Percentiles rank a stretch among this genome's conserved stretches.
These are phyloP conservation scores for Mycosphaerella sp. DNA, from an alignment of 2,329 filamentous ascomycete species.

Conservation along the genomic window DNA sequence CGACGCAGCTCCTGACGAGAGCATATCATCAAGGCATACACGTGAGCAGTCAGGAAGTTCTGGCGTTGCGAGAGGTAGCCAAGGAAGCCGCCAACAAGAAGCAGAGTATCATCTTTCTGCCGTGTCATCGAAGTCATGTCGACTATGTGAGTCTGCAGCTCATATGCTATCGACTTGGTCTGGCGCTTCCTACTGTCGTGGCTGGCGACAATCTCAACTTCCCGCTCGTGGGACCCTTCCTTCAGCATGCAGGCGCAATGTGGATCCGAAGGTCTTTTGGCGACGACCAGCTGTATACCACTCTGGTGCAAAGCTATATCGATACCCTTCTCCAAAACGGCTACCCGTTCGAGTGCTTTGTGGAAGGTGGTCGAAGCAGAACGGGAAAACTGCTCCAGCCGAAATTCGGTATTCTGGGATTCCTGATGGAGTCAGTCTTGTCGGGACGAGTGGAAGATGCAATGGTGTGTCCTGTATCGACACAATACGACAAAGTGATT, in stretches of 20 bases:
- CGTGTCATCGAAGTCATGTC: conserved; percentile 89
- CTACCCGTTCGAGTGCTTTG: conserved; percentile 95
- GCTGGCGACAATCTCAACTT: conserved; percentile 96
- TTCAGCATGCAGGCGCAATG: conserved; percentile 95
- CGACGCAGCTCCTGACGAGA: conserved; percentile 79
- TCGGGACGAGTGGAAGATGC: conserved; percentile 84
- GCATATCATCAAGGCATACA: conserved; percentile 97
- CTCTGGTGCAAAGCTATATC: conserved; percentile 93
- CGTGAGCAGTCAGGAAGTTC: conserved; percentile 87
- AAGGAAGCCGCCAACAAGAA: conserved; percentile 77
- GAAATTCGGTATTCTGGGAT: conserved; percentile 91
- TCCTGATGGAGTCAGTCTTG: conserved; percentile 82
- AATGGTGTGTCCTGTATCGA: conserved; percentile 91
- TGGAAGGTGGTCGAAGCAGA: conserved; percentile 86
- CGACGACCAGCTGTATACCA: conserved; percentile 82
- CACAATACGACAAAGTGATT: conserved; percentile 98
- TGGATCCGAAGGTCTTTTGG: conserved; percentile 92
- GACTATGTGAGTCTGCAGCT: conserved; percentile 94
- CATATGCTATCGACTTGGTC: conserved; percentile 87
- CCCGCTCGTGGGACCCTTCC: conserved; percentile 77
- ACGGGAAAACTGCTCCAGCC: conserved; percentile 91
- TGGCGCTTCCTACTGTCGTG: conserved; percentile 84
- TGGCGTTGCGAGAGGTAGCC: conserved; percentile 74
- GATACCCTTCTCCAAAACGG: conserved; percentile 85
- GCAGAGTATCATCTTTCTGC: conserved; percentile 92